These are phyloP conservation scores for Puccinia triticina DNA, from an alignment of 1,284 basidiomycete genomes.

Conservation along the genomic window DNA sequence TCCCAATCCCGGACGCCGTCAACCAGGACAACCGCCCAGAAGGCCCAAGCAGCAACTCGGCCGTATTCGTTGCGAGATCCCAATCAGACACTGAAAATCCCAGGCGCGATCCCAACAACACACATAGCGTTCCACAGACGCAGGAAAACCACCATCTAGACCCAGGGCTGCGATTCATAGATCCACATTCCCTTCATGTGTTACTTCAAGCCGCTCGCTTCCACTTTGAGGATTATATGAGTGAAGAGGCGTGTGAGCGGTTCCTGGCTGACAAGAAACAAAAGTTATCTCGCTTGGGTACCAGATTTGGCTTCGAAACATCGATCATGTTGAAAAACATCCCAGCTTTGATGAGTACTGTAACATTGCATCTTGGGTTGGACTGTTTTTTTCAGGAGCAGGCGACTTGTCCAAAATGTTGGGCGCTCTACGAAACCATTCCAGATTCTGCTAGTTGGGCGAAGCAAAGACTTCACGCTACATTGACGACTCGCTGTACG, in stretches of 20 bases:
- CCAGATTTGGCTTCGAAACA: neutral
- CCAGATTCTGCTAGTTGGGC: constrained; percentile 12
- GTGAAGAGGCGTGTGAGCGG: neutral
- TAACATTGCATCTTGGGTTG: neutral
- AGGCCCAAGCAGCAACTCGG: neutral
- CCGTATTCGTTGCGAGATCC: neutral
- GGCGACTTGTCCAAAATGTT: neutral
- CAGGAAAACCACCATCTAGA: no score
- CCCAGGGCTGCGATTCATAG: neutral
- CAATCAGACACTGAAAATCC: neutral
- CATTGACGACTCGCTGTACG: neutral
- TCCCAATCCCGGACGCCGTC: neutral
- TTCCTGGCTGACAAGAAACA: neutral
- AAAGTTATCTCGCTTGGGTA: neutral
- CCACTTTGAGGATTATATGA: constrained; percentile 16
- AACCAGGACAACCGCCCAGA: neutral
- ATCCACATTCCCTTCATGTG: neutral
- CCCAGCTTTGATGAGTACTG: neutral
- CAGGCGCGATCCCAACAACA: neutral
- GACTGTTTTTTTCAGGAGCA: constrained; percentile 12
- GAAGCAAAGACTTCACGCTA: constrained; percentile 1
- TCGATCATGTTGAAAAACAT: neutral
- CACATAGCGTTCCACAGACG: no score
- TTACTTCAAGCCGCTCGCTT: constrained; percentile 7
- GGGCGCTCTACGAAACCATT: constrained; percentile 4